Base-by-base conservation (phyloP, 2,329 filamentous ascomycete genomes). In the Clonostachys sp. region DNA sequence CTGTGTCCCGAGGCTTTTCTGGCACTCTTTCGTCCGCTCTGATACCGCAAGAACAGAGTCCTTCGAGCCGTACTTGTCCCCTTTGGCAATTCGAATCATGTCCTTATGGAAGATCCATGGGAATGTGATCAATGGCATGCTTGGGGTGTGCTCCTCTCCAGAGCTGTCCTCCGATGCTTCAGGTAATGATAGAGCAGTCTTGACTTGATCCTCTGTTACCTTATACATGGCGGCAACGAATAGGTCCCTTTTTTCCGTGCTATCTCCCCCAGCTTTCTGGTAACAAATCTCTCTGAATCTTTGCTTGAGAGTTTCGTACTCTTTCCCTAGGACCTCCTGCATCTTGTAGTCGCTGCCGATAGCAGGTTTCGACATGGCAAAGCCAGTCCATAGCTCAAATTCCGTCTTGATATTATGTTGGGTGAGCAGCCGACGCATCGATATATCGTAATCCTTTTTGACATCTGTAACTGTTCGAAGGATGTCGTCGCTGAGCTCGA, bases 341-440 rank as follows among this genome's bases (percentile, higher is more conserved):
- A 91, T 81, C 58, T 94, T 95, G 71, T 95, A 97, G 53, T 94
- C 89, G 9, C 77, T 80, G 34, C 80, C 83, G 24, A 89, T 77
- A 1, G 81, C 77, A 9, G 88, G 87, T 59, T 87, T 89, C 2
- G 79, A 78, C 49, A 97, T 73, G 3, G 91, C 81, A 63, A 96
- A 97, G 0, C 89, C 85, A 0, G 90, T 86, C 83, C 86, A 96
- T 12, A 95, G 80, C 64, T 99, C 94, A 54, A 96, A 96, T 58
- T 99, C 94, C 1, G 88, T 95, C 16, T 72, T 68, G 48, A 97
- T 87, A 41, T 87, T 86, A 55, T 91, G 83, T 57, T 96, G 91
- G 2, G 83, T 86, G 83, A 97, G 91, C 47, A 96, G 75, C 1
- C 91, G 81, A 12, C 80, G 81, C 57, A 97, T 77, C 0, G 83